These are phyloP conservation scores for Cercospora nicotianae DNA, from an alignment of 2,329 filamentous ascomycete genomes.

Conservation along the genomic window DNA sequence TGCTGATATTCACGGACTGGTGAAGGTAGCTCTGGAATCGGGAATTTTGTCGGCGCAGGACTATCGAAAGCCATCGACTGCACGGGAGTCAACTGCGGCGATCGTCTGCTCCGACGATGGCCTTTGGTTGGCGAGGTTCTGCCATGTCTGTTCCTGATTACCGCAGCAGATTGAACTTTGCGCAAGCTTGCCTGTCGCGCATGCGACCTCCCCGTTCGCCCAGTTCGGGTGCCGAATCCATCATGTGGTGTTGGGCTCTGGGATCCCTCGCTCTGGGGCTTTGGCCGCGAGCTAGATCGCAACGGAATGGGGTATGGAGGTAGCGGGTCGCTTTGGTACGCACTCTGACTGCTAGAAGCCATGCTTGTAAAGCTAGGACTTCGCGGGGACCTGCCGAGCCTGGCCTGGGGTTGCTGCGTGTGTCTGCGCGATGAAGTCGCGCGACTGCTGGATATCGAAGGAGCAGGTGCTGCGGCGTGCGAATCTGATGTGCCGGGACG, in stretches of 20 bases:
- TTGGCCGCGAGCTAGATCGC: slow-evolving; percentile 78
- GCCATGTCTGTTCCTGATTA: slow-evolving; percentile 59
- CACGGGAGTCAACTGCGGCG: slow-evolving; percentile 39
- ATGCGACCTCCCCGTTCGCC: slow-evolving; percentile 23
- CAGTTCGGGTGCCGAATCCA: slow-evolving; percentile 22
- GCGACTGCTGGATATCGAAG: slow-evolving; percentile 36
- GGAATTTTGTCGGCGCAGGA: slow-evolving; percentile 36
- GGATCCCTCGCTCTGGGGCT: slow-evolving; percentile 71
- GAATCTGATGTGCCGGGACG: slow-evolving; percentile 36
- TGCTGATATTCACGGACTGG: slow-evolving; percentile 30
- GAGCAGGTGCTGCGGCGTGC: slow-evolving; percentile 36
- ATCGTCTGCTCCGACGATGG: slow-evolving; percentile 32
- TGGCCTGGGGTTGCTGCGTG: slow-evolving; percentile 24
- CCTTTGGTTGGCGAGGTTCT: slow-evolving; percentile 56
- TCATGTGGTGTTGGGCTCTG: slow-evolving; percentile 70
- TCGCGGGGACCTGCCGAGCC: slow-evolving; percentile 45
- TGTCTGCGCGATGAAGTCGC: slow-evolving; percentile 29
- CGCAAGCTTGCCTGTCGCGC: slow-evolving; percentile 56
- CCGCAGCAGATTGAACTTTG: slow-evolving; percentile 81
- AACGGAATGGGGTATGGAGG: slow-evolving; percentile 93
- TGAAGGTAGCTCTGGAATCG: slow-evolving; percentile 38
- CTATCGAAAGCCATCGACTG: slow-evolving; percentile 40
- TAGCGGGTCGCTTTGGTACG: slow-evolving; percentile 34
- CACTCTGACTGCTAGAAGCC: slow-evolving; percentile 39
- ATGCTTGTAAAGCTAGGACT: slow-evolving; percentile 65